phyloP scores from a whole-genome alignment of 495 filamentous ascomycete genomes.

The Hypoxylon trugodes region DNA sequence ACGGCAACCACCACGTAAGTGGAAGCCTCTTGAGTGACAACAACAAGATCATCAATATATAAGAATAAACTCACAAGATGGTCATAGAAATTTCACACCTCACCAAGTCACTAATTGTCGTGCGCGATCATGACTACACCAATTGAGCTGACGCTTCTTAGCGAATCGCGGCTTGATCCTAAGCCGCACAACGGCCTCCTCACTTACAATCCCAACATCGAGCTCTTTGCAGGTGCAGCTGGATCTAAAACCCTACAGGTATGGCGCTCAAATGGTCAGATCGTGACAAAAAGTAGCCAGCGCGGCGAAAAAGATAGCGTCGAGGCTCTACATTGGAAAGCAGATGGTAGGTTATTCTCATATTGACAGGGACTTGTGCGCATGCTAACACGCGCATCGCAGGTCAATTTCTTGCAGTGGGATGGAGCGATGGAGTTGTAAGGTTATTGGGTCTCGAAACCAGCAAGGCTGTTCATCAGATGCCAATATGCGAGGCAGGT shows the following conservation, averaged over 20 bases:
- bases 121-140: conserved; percentile 40
- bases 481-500: conserved; percentile 53
- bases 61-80: too few relatives aligned
- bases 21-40: background rate
- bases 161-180: conserved; percentile 54
- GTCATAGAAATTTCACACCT: too few relatives aligned
- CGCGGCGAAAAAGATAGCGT: conserved; percentile 61
- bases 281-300: conserved; percentile 57
- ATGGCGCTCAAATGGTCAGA: conserved; percentile 56
- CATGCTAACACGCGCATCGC: conserved; percentile 28
- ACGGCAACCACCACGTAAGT: conserved; percentile 11
- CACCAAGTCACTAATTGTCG: conserved; percentile 8
- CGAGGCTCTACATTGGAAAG: conserved; percentile 74
- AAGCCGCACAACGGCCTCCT: conserved; percentile 55
- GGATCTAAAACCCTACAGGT: conserved; percentile 77
- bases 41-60: background rate
- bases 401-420: conserved; percentile 80
- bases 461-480: conserved; percentile 79
- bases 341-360: conserved; percentile 66
- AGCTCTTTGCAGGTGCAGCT: conserved; percentile 76
- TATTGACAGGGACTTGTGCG: background rate
- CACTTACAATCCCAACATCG: conserved; percentile 82
- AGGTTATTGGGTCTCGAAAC: conserved; percentile 78
- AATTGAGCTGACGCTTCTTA: conserved; percentile 49
- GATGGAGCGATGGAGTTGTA: conserved; percentile 75